phyloP scores from a whole-genome alignment of 768 basidiomycete genomes.

The Ephemerocybe angulata region DNA sequence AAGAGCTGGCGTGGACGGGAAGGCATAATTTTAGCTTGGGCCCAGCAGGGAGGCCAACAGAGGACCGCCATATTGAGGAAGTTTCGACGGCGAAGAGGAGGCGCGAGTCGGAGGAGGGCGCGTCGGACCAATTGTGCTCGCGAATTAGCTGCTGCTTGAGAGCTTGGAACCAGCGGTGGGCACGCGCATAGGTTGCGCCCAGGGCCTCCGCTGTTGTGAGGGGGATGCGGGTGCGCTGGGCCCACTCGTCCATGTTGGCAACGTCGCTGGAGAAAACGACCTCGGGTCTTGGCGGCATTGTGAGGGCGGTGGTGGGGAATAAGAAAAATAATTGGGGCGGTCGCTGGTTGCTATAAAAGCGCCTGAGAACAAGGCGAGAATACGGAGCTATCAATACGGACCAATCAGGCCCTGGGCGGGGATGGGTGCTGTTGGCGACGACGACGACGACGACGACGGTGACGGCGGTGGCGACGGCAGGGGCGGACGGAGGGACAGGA shows the following conservation, averaged over 20 bases:
- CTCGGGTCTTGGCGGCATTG: conserved; percentile 41
- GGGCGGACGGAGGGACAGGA: conserved; percentile 21
- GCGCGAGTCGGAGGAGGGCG: conserved; percentile 54
- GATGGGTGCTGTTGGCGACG: too few species aligned
- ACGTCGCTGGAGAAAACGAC: conserved; percentile 80
- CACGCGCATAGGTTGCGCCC: conserved; percentile 75
- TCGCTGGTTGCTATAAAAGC: conserved; percentile 13
- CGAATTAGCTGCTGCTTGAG: conserved; percentile 63
- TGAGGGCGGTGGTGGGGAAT: conserved; percentile 12
- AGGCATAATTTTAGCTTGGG: conserved; percentile 71
- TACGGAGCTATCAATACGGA: background rate
- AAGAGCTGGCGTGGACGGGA: conserved; percentile 76
- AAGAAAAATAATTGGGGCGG: conserved; percentile 6
- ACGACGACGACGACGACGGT: background rate
- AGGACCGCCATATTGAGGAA: conserved; percentile 73
- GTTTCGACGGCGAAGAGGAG: conserved; percentile 80
- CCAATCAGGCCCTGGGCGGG: background rate
- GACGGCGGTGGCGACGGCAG: conserved; percentile 15
- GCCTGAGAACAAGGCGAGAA: conserved; percentile 3
- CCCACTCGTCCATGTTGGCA: conserved; percentile 81
- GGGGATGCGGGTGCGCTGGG: conserved; percentile 71
- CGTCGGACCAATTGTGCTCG: conserved; percentile 68
- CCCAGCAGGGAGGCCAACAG: conserved; percentile 70
- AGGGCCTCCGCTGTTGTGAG: conserved; percentile 81
- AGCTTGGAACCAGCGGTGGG: conserved; percentile 69